Evolutionary conservation across 495 filamentous ascomycete species (phyloP), one percentile per base, ranked within the genome.

Genomic region (Aspergillus ellipticus): DNA sequence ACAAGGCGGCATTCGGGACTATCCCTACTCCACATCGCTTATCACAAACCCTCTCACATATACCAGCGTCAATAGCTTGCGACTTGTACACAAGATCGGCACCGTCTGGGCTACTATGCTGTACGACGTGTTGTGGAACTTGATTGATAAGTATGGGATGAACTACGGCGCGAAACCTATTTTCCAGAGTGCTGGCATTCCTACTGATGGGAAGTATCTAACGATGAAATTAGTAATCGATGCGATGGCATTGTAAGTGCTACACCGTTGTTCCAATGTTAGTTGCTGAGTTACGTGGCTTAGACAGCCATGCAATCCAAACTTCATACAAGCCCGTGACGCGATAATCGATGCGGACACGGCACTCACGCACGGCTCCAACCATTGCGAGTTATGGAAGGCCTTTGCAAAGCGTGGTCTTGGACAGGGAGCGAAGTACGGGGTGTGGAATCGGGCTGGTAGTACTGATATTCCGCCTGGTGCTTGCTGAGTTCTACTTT

Each of bases 321-420:
- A 70, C 54, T 80, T 81, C 63, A 45, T 79, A 21, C 66, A 70
- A 16, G 79, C 73, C 11, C 70, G 79, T 37, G 72, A 81, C 49
- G 78, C 79, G 31, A 80, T 82, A 61, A 42, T 82, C 6, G 79
- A 81, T 57, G 79, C 79, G 0, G 79, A 82, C 60, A 54, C 56
- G 33, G 71, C 68, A 4, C 57, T 81, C 21, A 81, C 79, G 19
- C 71, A 69, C 4, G 79, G 79, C 11, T 69, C 63, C 47, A 82
- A 82, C 56, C 51, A 56, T 39, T 82, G 79, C 49, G 75, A 72
- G 60, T 65, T 82, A 55, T 82, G 79, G 79, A 78, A 55, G 1
- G 79, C 61, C 71, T 76, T 82, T 59, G 79, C 79, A 26, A 81
- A 81, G 74, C 62, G 78, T n/a, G 78, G 78, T 10, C 63, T 79